These are phyloP conservation scores for Dendrobium huoshanense DNA, from an alignment of 106 monocot species.

Conservation along the genomic window DNA sequence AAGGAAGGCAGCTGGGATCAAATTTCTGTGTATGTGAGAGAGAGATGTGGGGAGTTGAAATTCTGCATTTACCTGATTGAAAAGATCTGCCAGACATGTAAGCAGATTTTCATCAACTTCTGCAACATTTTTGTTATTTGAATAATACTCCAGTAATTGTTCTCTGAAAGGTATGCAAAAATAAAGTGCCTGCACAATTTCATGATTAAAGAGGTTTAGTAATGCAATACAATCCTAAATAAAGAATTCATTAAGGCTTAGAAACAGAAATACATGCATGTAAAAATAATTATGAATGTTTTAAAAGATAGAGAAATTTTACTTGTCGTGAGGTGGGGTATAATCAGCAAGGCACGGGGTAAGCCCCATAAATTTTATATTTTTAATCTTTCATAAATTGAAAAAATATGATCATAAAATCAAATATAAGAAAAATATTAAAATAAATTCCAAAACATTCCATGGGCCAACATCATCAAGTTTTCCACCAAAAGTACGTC, in stretches of 20 bases:
- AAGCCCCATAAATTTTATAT: too few relatives aligned
- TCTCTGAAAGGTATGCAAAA: conserved; percentile 93
- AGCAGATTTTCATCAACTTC: conserved; percentile 86
- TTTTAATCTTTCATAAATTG: too few relatives aligned
- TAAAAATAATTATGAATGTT: background rate
- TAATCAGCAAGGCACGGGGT: too few relatives aligned
- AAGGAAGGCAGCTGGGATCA: background rate
- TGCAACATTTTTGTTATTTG: conserved; percentile 52
- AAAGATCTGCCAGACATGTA: conserved; percentile 91
- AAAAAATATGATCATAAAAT: too few relatives aligned
- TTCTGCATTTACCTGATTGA: conserved; percentile 60
- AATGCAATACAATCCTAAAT: background rate
- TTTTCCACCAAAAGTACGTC: too few relatives aligned
- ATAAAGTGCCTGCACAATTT: conserved; percentile 68
- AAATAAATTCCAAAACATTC: too few relatives aligned
- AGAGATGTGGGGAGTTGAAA: background rate
- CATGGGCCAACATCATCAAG: too few relatives aligned
- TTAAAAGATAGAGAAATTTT: background rate
- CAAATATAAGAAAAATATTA: too few relatives aligned
- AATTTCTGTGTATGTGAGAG: background rate
- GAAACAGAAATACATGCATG: background rate
- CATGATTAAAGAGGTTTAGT: background rate
- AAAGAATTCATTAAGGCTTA: background rate
- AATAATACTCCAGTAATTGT: conserved; percentile 84
- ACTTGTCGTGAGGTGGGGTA: too few relatives aligned